Evolutionary conservation across 116 monocot genomes (phyloP).

Genomic region (Posidonia oceanica): DNA sequence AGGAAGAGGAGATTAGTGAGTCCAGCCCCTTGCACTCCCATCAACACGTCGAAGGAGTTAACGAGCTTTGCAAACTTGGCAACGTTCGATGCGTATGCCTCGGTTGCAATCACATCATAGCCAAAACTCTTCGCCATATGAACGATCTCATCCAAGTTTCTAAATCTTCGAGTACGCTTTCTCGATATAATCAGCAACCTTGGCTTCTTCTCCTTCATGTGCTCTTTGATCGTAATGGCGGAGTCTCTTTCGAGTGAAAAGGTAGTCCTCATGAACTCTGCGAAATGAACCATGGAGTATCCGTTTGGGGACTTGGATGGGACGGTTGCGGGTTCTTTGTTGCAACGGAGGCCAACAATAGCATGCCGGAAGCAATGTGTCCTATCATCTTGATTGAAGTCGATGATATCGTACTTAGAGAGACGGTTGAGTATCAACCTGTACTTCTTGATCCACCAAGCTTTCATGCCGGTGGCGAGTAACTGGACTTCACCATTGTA

Average conservation of each 20-base stretch:
- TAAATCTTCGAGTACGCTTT: too few relatives aligned
- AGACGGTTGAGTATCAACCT: neutral
- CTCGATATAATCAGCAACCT: too few relatives aligned
- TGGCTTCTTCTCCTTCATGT: slow-evolving; percentile 1
- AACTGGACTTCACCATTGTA: too few relatives aligned
- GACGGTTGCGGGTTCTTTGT: too few relatives aligned
- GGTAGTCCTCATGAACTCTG: slow-evolving; percentile 6
- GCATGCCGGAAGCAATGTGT: too few relatives aligned
- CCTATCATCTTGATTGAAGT: too few relatives aligned
- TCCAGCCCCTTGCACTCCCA: slow-evolving; percentile 62
- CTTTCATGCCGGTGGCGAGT: neutral
- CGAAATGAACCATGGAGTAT: slow-evolving; percentile 25
- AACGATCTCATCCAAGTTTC: neutral
- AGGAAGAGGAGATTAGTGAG: too few relatives aligned
- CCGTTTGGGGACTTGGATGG: slow-evolving; percentile 8
- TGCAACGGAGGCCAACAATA: too few relatives aligned
- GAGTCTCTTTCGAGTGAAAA: slow-evolving; percentile 12
- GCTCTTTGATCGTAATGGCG: neutral
- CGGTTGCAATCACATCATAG: slow-evolving; percentile 19
- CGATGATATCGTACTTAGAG: neutral
- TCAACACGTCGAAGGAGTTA: slow-evolving; percentile 50
- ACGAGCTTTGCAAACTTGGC: slow-evolving; percentile 19
- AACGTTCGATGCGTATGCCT: slow-evolving; percentile 15
- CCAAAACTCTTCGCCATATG: slow-evolving; percentile 26
- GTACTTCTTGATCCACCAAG: slow-evolving; percentile 2